A percentile compares a stretch with the other conserved stretches of the same genome.
Evolutionary conservation across 352 stramenopile genomes (phyloP).

Genomic region (Phytophthora syringae): DNA sequence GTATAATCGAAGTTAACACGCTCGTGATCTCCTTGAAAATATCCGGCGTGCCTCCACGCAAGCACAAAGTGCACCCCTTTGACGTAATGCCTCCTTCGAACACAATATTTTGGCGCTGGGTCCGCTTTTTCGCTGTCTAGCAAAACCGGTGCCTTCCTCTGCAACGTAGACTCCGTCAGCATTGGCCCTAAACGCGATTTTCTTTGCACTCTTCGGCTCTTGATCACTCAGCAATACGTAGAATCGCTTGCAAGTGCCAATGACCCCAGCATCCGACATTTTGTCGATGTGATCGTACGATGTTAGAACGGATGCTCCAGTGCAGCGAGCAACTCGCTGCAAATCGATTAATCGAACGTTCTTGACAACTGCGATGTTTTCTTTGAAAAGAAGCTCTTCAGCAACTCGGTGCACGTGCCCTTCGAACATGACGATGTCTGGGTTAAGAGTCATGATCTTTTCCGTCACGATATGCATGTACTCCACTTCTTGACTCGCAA

Average conservation of each 20-base stretch:
- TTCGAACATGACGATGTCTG: slow-evolving; percentile 88
- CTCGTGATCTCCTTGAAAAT: slow-evolving; percentile 78
- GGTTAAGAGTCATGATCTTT: slow-evolving; percentile 86
- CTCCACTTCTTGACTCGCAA: slow-evolving; percentile 86
- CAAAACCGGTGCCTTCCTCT: slow-evolving; percentile 18
- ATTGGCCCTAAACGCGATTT: slow-evolving; percentile 51
- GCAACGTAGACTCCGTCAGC: slow-evolving; percentile 25
- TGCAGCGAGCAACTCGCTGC: slow-evolving; percentile 80
- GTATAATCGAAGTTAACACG: slow-evolving; percentile 67
- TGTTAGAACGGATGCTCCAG: slow-evolving; percentile 76
- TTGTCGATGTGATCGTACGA: slow-evolving; percentile 91
- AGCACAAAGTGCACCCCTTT: slow-evolving; percentile 84
- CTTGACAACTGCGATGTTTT: slow-evolving; percentile 84
- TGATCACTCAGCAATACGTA: slow-evolving; percentile 86
- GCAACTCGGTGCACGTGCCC: slow-evolving; percentile 86
- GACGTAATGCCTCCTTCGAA: slow-evolving; percentile 80
- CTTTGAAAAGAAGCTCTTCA: slow-evolving; percentile 81
- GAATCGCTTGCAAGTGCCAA: slow-evolving; percentile 84
- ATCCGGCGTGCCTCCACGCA: slow-evolving; percentile 66
- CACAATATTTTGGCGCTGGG: slow-evolving; percentile 84
- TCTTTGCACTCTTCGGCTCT: slow-evolving; percentile 73
- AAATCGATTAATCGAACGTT: slow-evolving; percentile 84
- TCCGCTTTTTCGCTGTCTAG: slow-evolving; percentile 54
- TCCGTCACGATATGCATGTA: slow-evolving; percentile 92
- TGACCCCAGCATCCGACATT: slow-evolving; percentile 76